Evolutionary conservation across 176 grass and related monocot species (phyloP), one percentile per base, ranked within the genome.

Genomic region (Hyparrhenia diplandra): DNA sequence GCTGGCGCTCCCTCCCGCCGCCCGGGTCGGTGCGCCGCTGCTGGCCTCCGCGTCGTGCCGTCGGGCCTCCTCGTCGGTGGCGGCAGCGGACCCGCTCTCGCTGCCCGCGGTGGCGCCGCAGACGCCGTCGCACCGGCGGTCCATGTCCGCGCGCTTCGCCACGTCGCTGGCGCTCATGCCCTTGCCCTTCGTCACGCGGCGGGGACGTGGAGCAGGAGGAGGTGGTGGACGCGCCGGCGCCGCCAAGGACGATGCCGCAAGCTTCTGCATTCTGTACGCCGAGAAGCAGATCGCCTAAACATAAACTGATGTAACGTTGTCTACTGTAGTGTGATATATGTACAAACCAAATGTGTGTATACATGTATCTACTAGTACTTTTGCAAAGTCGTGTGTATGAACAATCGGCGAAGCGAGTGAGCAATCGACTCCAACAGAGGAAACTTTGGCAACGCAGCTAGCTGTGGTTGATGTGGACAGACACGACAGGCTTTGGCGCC

Each of bases 131-230:
- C 87, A 81, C 77, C 41, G 87, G 31, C 64, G 77, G 55, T 85
- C 87, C 54, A 64, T 85, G 87, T 85, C 87, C 0, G 82, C 82
- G 42, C 87, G 82, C 13, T 85, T 89, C 77, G 77, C 71, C 71
- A 63, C 63, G 54, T 85, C 87, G 52, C 77, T 85, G 54, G 42
- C 47, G 64, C 42, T 76, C 54, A 57, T 23, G 54, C 54, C 54
- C 8, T 57, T 57, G 49, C 52, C 63, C 25, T 81, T 36, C 32
- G 32, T 85, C 71, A 64, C 77, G 21, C 54, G 81, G 39, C 75
- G 75, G 54, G 54, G 54, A 57, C 54, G 54, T 0, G 37, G 35
- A 36, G 0, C 4, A 2, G 18, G 47, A 18, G 47, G 47, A 20
- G 18, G 20, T n/a, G 49, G 51, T 21, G 51, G 61, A 49, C 21